phyloP scores from a whole-genome alignment of 129 eudicot genomes.

The Tagetes patula region DNA sequence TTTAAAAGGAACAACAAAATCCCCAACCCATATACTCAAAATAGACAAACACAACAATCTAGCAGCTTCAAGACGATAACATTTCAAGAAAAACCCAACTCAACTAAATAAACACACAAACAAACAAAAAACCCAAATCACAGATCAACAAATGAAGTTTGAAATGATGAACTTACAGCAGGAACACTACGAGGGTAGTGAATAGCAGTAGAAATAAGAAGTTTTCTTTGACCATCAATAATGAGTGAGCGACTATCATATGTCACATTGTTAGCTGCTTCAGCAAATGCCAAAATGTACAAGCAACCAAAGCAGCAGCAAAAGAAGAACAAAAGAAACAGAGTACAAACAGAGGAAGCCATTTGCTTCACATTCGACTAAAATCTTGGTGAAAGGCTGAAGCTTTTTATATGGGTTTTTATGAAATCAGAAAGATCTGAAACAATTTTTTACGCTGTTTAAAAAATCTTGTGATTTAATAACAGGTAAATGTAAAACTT shows the following conservation, averaged over 20 bases:
- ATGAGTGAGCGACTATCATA: constrained; percentile 83
- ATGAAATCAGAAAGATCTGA: constrained; percentile 32
- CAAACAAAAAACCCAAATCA: constrained; percentile 3
- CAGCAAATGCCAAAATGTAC: constrained; percentile 27
- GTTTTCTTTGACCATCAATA: constrained; percentile 80
- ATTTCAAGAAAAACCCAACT: constrained; percentile 12
- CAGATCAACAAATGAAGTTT: neutral
- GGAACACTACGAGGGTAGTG: neutral
- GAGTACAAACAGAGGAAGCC: constrained; percentile 31
- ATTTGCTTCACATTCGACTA: constrained; percentile 1
- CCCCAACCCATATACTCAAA: neutral
- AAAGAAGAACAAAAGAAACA: constrained; percentile 16
- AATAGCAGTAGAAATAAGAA: constrained; percentile 39
- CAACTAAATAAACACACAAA: constrained; percentile 8
- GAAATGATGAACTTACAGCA: too few species aligned
- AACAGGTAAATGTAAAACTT: neutral
- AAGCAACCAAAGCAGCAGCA: constrained; percentile 23
- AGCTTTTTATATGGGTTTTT: constrained; percentile 29
- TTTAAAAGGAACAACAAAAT: neutral
- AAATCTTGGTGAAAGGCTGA: constrained; percentile 12
- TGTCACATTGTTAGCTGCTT: constrained; percentile 62
- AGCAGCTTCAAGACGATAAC: neutral
- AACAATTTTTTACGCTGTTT: constrained; percentile 6
- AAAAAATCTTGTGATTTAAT: constrained; percentile 15
- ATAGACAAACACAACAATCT: neutral